Base-by-base conservation (phyloP, 2,329 filamentous ascomycete genomes). In the Penicillium verrucosum region DNA sequence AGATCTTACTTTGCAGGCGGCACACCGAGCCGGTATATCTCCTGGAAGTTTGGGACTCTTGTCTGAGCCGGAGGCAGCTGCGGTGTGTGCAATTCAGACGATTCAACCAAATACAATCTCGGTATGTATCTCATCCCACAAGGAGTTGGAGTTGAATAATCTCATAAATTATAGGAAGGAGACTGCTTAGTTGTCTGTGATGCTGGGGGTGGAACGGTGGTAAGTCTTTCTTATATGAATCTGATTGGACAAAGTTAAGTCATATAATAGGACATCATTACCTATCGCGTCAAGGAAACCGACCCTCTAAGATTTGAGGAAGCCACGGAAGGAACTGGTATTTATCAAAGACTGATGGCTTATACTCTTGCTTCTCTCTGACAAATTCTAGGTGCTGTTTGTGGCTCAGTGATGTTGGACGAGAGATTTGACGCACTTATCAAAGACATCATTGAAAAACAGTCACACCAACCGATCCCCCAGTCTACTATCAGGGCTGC, bases 171-270 rank as follows among this genome's bases (percentile, higher is more conserved):
- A 2, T 23, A 72, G 60, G 51, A 61, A 43, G 61, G 60, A 0
- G 71, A 76, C 51, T 67, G 63, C 1, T 66, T 75, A 30, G 60
- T 73, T 10, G 63, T 75, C 2, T 76, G 72, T 36, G 73, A 76
- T 57, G 73, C 71, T 12, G 74, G 73, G 2, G 74, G 74, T 9
- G 74, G 74, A 2, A 75, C 73, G 1, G 73, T 74, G 9, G 67
- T 69, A 48, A 46, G 62, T 45, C 9, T 5, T 42, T 10, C 30
- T 5, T n/a, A 10, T 10, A 25, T 36, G 11, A 3, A 41, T 12
- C 16, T 12, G 5, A 7, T 14, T 29, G 3, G 16, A 11, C 6
- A 16, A 32, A 23, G n/a, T 29, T 37, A 16, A 16, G 21, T 18
- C 21, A 52, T 34, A 25, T 25, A 9, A n/a, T 45, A 70, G 60